Base-by-base conservation (phyloP, 768 basidiomycete species). In the Saitozyma podzolica region DNA sequence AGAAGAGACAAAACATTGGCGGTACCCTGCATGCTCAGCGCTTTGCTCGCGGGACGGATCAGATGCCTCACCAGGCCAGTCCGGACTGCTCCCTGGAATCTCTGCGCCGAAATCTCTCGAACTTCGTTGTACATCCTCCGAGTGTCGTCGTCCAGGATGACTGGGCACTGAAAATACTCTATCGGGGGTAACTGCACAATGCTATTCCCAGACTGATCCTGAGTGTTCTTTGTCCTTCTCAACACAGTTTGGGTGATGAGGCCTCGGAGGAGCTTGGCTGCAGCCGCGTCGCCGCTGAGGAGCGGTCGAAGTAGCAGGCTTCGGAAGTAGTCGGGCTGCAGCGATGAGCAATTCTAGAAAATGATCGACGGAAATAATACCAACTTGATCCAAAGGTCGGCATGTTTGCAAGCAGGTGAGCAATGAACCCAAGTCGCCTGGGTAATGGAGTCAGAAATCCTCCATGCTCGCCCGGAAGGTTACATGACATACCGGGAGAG, bases 351-450 rank as follows among this genome's bases (percentile, higher is more conserved):
- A 29, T 17, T 2, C 47, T 42, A 45, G 8, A 14, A 3, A 19
- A 6, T 9, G 11, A 10, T 16, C 4, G n/a, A 14, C 39, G 17
- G 7, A 20, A 50, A 8, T 14, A 10, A 16, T 16, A 56, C 62
- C 54, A 17, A 64, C 87, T 9, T 90, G 84, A 74, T 94, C 90
- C 7, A 96, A 80, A 0, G 93, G 93, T 43, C 81, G 84, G 73
- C 93, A 96, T n/a, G 95, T 86, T 73, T 82, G 84, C 42, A 95
- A 83, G 80, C 96, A 96, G 1, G 86, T 87, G 20, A 96, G 80
- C 54, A 94, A 81, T 9, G 92, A 90, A 3, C 93, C 91, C 17
- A 96, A 85, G 79, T 95, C 92, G 88, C 90, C 54, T 65, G 45
- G 0, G 16, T 89, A 89, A 6, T 67, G 91, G 89, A 89, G 90